Percentiles rank a stretch among this genome's conserved stretches.
These are phyloP conservation scores for Cystofilobasidium bisporidii DNA, from an alignment of 768 basidiomycete genomes.

Conservation along the genomic window DNA sequence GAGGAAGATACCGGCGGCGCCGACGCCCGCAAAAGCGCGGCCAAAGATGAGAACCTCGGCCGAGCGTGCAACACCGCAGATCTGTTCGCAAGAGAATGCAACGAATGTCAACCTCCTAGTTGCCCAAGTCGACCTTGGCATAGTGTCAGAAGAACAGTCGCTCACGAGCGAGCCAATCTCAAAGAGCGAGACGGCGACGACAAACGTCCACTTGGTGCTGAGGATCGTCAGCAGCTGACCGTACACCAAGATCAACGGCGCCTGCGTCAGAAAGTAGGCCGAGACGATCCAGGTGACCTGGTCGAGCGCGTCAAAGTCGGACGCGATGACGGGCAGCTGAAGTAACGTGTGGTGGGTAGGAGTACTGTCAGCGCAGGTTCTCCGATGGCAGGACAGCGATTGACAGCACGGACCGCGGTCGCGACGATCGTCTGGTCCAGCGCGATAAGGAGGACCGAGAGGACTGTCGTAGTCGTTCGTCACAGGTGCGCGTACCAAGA, in stretches of 20 bases:
- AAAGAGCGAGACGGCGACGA: slow-evolving; percentile 37
- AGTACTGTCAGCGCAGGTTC: too few species aligned
- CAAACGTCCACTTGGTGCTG: slow-evolving; percentile 38
- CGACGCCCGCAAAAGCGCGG: slow-evolving; percentile 46
- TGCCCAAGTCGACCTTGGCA: too few species aligned
- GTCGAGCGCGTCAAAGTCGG: slow-evolving; percentile 36
- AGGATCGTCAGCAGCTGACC: slow-evolving; percentile 34
- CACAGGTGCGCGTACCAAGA: too few species aligned
- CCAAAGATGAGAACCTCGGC: slow-evolving; percentile 17
- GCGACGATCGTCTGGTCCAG: slow-evolving; percentile 31
- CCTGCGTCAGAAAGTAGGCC: slow-evolving; percentile 25
- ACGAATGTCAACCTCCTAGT: too few species aligned
- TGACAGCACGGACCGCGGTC: too few species aligned
- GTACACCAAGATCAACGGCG: slow-evolving; percentile 22
- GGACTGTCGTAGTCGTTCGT: too few species aligned
- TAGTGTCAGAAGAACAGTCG: too few species aligned
- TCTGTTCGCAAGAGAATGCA: too few species aligned
- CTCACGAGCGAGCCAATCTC: slow-evolving; percentile 44
- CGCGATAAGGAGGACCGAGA: slow-evolving; percentile 31
- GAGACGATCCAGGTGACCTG: slow-evolving; percentile 36
- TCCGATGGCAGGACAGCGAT: too few species aligned
- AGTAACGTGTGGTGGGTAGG: too few species aligned
- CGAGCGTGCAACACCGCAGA: slow-evolving; percentile 41
- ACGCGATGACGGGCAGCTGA: slow-evolving; percentile 36
- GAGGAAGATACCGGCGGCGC: slow-evolving; percentile 44